Base-by-base conservation (phyloP, 805 yeast genomes). In the Pichia gijzeniarum region DNA sequence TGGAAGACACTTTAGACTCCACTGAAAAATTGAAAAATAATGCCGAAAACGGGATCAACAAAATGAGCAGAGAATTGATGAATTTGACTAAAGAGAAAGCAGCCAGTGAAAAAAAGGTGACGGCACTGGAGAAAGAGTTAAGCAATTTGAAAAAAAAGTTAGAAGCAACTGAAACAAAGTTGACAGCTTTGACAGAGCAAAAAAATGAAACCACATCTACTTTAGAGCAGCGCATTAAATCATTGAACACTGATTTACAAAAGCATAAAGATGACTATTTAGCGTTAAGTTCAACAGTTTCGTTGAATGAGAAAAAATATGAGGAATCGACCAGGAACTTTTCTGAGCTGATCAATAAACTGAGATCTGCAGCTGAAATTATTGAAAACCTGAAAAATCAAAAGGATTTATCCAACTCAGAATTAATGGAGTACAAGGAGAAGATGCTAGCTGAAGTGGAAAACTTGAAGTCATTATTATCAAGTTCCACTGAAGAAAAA, bases 1-100 rank as follows among this genome's bases (percentile, higher is more conserved):
- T 71, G 7, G 60, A 64, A 16, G 60, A 58, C 1, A 60, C 59
- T 10, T 49, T 72, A 1, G 41, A 48, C 2, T 39, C 54, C 2
- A 54, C 66, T n/a, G 66, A 66, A n/a, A 54, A 59, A 22, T 67
- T 56, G 55, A 73, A 65, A 50, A 54, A 47, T 41, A 67, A 63
- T 51, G 85, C 91, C 1, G 96, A 90, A 56, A 82, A 79, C 48
- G 97, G 95, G 4, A 82, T 90, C 42, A 89, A 89, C 59, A 89
- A 88, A 54, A 85, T 90, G 95, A 84, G 82, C 44, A 70, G 91
- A 34, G 98, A 90, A 52, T 67, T 90, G 27, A 76, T 87, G 61
- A 74, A 74, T 40, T 67, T 88, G 36, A 73, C 79, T 0, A 77
- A 76, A 45, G 79, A 78, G 30, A 81, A 80, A 47, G 78, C 74